Base-by-base conservation (phyloP, 1,139 yeast genomes). In the Geotrichum cucujoidarum region DNA sequence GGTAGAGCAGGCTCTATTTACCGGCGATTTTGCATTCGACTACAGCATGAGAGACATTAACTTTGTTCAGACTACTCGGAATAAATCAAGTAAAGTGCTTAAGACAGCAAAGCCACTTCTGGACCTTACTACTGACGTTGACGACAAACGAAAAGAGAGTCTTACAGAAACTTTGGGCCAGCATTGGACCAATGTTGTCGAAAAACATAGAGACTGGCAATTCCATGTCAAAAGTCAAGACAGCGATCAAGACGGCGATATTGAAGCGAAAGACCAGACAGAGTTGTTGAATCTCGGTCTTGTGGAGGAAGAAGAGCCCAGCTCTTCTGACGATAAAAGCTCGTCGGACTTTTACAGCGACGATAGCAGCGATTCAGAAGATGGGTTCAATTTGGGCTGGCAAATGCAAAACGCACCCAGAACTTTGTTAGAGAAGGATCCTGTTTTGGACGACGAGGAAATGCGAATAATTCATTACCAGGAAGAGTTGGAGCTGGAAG, bases 401-500 rank as follows among this genome's bases (percentile, higher is more conserved):
- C 45, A 34, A 34, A n/a, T n/a, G 34, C 11, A 17, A 16, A 25
- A 7, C 34, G 34, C 17, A 18, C 40, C 27, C 30, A 34, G 10
- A 16, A 14, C 16, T 14, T 22, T 16, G 14, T 40, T 16, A 30
- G 32, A 30, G 13, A 30, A 30, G 21, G 18, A 33, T 21, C 16
- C 7, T n/a, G 5, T 11, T 7, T 6, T 16, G 16, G 13, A 5
- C 40, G 13, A 22, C 8, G 29, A 24, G 8, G 27, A 18, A 13
- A 20, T 34, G 21, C 20, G 34, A 33, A 14, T 33, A 25, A 22
- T 42, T 17, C 31, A 16, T 21, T 32, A n/a, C 8, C 22, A 41
- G 22, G 48, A 45, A 27, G 36, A 41, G 10, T 21, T 32, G 18
- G 43, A 39, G 18, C 34, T 45, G 13, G 48, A 45, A 25, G 48